Evolutionary conservation across 805 yeast species (phyloP), one percentile per base, ranked within the genome.

Genomic region (Jamesozyma rosinii): DNA sequence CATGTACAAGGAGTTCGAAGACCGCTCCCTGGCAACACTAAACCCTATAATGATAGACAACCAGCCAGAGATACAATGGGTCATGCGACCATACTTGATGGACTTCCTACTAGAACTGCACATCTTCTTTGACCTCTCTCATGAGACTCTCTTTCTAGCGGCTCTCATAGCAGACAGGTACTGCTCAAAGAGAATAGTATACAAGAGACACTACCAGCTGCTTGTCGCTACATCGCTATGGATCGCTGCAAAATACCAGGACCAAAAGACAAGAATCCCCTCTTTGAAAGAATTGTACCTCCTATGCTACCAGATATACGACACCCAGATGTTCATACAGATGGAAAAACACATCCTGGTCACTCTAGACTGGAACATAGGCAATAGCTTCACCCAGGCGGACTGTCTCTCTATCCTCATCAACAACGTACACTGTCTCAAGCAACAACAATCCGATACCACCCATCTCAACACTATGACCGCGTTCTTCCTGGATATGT

Each of bases 31-130:
- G 20, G 5, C 19, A 20, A n/a, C 24, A 24, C 8, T 52, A 47
- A 64, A 72, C 61, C 59, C 77, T 49, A 52, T 74, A 58, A 75
- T 85, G 75, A 82, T 87, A 50, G 87, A 80, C 49, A 74, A 80
- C 44, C 97, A 89, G 63, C 95, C 95, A 2, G 94, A 87, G 58
- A 71, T 89, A 40, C 76, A 79, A 41, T 79, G 89, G 79, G 71
- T 70, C 43, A 83, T 87, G 76, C 74, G 96, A 54, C 82, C 85
- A 35, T 83, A 85, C 41, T 68, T 88, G 45, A 89, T 88, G 11
- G 95, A 88, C 65, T 88, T 96, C 95, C 71, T 88, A 64, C 83
- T 85, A 27, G 90, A 86, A 60, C 84, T 88, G 64, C 95, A 87
- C 67, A 68, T 77, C 51, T 77, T 85, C 59, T 88, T 88, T 64